Evolutionary conservation across 2,329 filamentous ascomycete genomes (phyloP).

Genomic region (Calonectria hongkongensis): DNA sequence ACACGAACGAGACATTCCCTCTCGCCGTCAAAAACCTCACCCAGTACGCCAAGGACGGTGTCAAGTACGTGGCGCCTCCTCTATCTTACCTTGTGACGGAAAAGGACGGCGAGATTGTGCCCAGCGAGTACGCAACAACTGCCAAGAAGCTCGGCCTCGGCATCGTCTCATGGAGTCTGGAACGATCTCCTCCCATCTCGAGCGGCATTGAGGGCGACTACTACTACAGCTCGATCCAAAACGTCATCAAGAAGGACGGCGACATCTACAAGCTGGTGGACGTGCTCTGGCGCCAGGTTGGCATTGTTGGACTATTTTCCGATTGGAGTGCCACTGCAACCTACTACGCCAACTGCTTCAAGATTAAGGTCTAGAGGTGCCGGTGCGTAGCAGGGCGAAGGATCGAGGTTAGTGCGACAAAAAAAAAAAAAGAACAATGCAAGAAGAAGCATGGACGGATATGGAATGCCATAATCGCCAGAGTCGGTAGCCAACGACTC

Average conservation of each 20-base stretch:
- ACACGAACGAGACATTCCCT: slow-evolving; percentile 69
- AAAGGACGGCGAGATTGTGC: slow-evolving; percentile 73
- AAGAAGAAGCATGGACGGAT: slow-evolving; percentile 16
- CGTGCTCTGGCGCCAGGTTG: slow-evolving; percentile 77
- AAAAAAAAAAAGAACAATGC: not conserved
- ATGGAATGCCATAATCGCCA: not conserved
- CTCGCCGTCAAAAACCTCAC: slow-evolving; percentile 75
- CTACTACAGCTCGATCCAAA: slow-evolving; percentile 74
- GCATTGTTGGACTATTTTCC: slow-evolving; percentile 77
- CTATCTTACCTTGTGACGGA: slow-evolving; percentile 76
- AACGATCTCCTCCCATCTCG: slow-evolving; percentile 77
- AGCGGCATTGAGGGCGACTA: slow-evolving; percentile 69
- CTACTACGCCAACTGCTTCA: slow-evolving; percentile 84
- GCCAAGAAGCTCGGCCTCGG: slow-evolving; percentile 78
- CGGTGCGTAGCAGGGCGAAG: not conserved
- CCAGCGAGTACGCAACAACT: slow-evolving; percentile 76
- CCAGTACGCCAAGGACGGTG: slow-evolving; percentile 73
- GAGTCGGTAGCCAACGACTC: not conserved
- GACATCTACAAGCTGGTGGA: slow-evolving; percentile 81
- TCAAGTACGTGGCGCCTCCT: slow-evolving; percentile 78
- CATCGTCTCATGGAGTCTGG: slow-evolving; percentile 81
- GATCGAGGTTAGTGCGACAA: slow-evolving; percentile 12
- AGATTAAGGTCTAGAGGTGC: slow-evolving; percentile 47
- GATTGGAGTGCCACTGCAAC: slow-evolving; percentile 83
- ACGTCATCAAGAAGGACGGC: slow-evolving; percentile 76